Evolutionary conservation across 352 stramenopile genomes (phyloP).

Genomic region (Phytophthora tentaculata): DNA sequence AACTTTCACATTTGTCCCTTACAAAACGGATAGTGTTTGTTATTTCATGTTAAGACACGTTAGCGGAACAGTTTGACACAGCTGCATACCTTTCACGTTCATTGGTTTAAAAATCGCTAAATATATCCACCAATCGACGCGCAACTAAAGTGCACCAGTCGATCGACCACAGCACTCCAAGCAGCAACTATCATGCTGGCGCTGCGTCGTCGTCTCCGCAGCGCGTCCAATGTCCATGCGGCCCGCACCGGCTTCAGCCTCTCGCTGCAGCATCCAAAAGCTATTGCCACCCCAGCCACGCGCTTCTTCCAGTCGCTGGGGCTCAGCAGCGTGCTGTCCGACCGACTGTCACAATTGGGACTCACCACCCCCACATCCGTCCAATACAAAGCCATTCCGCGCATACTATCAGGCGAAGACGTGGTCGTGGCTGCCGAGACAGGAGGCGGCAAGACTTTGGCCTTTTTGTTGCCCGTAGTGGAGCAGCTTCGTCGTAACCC

Average conservation of each 20-base stretch:
- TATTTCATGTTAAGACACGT: conserved; percentile 13
- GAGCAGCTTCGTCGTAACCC: conserved; percentile 31
- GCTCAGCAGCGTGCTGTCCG: conserved; percentile 38
- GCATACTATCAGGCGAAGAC: conserved; percentile 62
- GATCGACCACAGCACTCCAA: not conserved
- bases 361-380: conserved; percentile 55
- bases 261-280: not conserved
- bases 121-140: conserved; percentile 3
- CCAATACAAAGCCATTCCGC: conserved; percentile 67
- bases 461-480: conserved; percentile 94
- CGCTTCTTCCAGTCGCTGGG: conserved; percentile 68
- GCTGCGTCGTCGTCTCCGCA: conserved; percentile 9
- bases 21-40: too few species aligned
- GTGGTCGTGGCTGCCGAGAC: conserved; percentile 96
- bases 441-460: conserved; percentile 95
- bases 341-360: conserved; percentile 45
- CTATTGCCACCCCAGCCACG: not conserved
- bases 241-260: conserved; percentile 4
- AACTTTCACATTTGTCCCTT: too few species aligned
- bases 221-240: not conserved
- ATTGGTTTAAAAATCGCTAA: not conserved
- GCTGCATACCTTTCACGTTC: not conserved
- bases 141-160: conserved; percentile 4
- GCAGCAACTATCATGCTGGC: conserved; percentile 20
- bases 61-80: conserved; percentile 7